Percentiles rank a stretch among this genome's conserved stretches.
phyloP scores from a whole-genome alignment of 2,329 filamentous ascomycete genomes.

The Coleophoma cylindrospora region DNA sequence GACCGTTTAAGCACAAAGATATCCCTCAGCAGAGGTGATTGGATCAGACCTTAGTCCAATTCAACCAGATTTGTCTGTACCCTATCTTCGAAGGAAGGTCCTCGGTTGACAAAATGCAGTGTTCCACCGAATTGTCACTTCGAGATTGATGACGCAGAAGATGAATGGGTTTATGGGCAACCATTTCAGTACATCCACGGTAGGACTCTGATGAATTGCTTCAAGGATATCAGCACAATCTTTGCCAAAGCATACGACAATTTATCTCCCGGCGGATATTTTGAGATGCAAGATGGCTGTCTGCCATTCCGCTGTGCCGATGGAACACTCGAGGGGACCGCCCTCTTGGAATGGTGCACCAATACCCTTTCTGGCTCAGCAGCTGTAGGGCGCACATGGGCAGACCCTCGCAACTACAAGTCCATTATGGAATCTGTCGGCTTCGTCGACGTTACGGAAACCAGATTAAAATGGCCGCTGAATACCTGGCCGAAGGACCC shows the following conservation, averaged over 20 bases:
- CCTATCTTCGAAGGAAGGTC: not conserved
- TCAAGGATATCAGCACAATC: constrained; percentile 1
- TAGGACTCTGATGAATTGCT: constrained; percentile 30
- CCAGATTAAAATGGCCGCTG: constrained; percentile 41
- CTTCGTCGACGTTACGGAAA: constrained; percentile 25
- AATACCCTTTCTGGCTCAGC: not conserved
- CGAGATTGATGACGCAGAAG: constrained; percentile 43
- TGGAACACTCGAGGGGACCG: not conserved
- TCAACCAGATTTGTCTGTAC: constrained; percentile 10
- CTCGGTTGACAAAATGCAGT: not conserved
- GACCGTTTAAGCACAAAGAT: not conserved
- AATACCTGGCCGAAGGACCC: constrained; percentile 44
- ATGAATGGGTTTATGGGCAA: constrained; percentile 38
- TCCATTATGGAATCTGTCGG: constrained; percentile 3
- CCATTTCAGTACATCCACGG: constrained; percentile 45
- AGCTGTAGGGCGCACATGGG: constrained; percentile 9
- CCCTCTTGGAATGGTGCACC: not conserved
- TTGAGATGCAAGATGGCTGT: constrained; percentile 23
- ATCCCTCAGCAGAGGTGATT: constrained; percentile 17
- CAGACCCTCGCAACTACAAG: not conserved
- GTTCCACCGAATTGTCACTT: constrained; percentile 42
- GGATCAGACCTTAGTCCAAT: constrained; percentile 21
- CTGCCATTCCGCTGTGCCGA: not conserved
- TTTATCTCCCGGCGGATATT: constrained; percentile 18
- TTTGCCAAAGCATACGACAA: constrained; percentile 4